A percentile compares a stretch with the other conserved stretches of the same genome.
Evolutionary conservation across 176 grass and related monocot genomes (phyloP).

Genomic region (Rhynchospora breviuscula): DNA sequence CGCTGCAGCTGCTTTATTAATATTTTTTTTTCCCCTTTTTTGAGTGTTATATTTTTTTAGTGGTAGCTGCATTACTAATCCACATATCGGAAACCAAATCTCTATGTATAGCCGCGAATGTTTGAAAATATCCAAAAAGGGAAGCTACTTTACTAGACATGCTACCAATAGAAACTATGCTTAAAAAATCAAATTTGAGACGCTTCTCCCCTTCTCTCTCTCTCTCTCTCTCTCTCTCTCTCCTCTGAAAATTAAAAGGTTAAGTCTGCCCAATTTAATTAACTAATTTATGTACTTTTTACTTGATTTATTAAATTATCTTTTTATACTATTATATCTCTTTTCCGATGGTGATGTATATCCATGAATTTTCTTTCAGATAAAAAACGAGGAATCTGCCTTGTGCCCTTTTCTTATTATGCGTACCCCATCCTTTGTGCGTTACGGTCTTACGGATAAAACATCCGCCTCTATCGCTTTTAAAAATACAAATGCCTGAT

Average conservation of each 20-base stretch:
- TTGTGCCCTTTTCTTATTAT: not conserved
- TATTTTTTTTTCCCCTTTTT: too few relatives aligned
- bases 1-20: too few relatives aligned
- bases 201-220: not conserved
- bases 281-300: not conserved
- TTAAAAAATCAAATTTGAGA: not conserved
- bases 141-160: not conserved
- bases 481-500: too few relatives aligned
- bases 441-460: not conserved
- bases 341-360: not conserved
- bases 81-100: not conserved
- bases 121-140: not conserved
- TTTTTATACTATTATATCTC: not conserved
- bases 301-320: not conserved
- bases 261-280: not conserved
- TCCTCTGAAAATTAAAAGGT: not conserved
- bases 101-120: not conserved
- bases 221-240: not conserved
- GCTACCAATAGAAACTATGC: slow-evolving; percentile 9
- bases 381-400: not conserved
- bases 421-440: not conserved
- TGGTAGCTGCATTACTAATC: too few relatives aligned
- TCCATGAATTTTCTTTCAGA: not conserved
- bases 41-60: too few relatives aligned
- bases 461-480: too few relatives aligned